Base-by-base conservation (phyloP, 2,329 filamentous ascomycete species). In the Hypoxylon sp. region DNA sequence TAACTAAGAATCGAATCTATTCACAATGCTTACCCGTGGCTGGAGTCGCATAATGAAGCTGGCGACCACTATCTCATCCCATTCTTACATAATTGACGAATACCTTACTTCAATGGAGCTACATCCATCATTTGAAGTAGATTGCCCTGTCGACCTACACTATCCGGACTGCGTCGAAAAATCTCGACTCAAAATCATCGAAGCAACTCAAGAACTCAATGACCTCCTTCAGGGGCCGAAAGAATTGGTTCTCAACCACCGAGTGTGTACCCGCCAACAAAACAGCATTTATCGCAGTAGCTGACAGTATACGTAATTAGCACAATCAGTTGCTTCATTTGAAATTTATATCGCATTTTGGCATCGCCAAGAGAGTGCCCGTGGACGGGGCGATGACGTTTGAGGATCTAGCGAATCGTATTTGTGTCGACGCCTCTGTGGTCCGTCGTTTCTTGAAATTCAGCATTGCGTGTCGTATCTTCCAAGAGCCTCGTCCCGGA, bases 181-280 rank as follows among this genome's bases (percentile, higher is more conserved):
- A 14, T 67, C 42, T 24, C 69, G 66, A 8, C 44, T 4, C 5
- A 2, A 44, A 26, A 56, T 59, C 44, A 22, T 63, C 14, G 59
- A 67, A 35, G 65, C 65, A 26, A 63, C 17, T 24, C 65, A 67
- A 22, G 65, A 63, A 33, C 65, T 67, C 13, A 67, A 63, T 10
- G 65, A 67, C 22, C 57, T 66, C n/a, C 65, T 67, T 31, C 58
- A 59, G 46, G 59, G 47, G 26, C 65, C 65, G 33, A 58, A 54
- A 14, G 46, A 67, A 22, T 6, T 63, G 8, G 14, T 67, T 37
- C 50, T 50, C 39, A 67, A 63, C 33, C 58, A 67, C 13, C 3
- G 55, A 17, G 53, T 59, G 13, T 24, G 52, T 39, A 33, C 19
- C 24, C 29, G 13, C 14, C 5, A 29, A 3, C 37, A 5, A 9